Evolutionary conservation across 2,329 filamentous ascomycete genomes (phyloP), one percentile per base, ranked within the genome.

Genomic region (Sporothrix humicola): DNA sequence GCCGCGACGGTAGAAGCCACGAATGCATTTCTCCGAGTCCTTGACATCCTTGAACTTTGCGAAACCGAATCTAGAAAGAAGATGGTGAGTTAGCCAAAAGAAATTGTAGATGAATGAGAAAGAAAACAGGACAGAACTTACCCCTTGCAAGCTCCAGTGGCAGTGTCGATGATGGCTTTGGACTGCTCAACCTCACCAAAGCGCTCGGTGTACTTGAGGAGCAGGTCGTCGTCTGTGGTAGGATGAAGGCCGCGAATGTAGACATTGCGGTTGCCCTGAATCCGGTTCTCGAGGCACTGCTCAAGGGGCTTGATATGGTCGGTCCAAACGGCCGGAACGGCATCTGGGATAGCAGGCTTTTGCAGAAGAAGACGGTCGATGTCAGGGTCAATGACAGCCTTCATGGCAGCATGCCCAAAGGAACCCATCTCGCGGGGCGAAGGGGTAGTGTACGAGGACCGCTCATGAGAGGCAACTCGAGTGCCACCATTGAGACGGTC

Each of bases 231-330:
- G 68, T 97, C 96, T 0, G 95, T 99, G 78, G 97, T 95, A 0
- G 96, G 95, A 76, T 97, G 93, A 76, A 99, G 91, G 20, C 97
- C 97, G 75, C 96, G 93, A 76, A 99, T 98, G 85, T 99, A 99
- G 77, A 99, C 95, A 79, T 99, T 99, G 76, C 94, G 96, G 80
- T 98, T 97, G 61, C 95, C 95, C 66, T 93, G 85, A 73, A 91
- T 96, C 74, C 94, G 92, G 79, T 98, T 98, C 83, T 97, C 93
- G 68, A 99, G 87, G 80, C 95, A 97, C 82, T 97, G 95, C 76
- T 97, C 95, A 42, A 98, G 89, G 58, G 93, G 95, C 87, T 97
- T 93, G 84, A 93, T 90, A 79, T 92, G 93, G 73, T 95, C 95
- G 31, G 92, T 94, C 79, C 93, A 95, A 77, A 94, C 91, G 7